These are phyloP conservation scores for Chytriomyces sp. DNA, from an alignment of 192 early-diverging fungal species.

Conservation along the genomic window DNA sequence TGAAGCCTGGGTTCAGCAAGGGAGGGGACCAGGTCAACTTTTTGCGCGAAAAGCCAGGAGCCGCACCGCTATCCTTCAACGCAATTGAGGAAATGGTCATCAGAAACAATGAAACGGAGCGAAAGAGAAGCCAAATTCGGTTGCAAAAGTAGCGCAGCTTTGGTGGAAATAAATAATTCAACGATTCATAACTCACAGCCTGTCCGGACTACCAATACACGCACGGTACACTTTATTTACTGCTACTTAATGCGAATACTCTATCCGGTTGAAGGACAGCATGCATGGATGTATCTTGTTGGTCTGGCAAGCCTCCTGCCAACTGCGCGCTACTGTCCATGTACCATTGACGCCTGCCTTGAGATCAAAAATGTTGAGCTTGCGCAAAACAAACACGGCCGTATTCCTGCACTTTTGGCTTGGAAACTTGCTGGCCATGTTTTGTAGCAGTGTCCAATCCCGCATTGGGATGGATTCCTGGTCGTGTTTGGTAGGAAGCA, in stretches of 20 bases:
- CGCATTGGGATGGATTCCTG: background rate
- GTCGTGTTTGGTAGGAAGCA: background rate
- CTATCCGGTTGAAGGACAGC: background rate
- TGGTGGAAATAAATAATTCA: too few relatives aligned
- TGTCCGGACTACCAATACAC: too few relatives aligned
- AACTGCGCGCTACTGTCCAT: background rate
- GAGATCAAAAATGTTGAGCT: background rate
- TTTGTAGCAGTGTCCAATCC: background rate
- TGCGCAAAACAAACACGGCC: background rate
- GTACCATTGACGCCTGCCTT: background rate
- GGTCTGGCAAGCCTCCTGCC: background rate
- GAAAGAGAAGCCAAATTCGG: slow-evolving; percentile 34
- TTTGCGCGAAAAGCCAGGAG: slow-evolving; percentile 41
- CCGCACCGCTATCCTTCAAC: slow-evolving; percentile 43
- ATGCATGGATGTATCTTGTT: slow-evolving; percentile 21
- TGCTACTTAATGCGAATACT: too few relatives aligned
- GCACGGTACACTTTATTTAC: too few relatives aligned
- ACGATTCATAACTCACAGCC: too few relatives aligned
- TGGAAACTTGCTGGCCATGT: slow-evolving; percentile 5
- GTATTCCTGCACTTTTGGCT: background rate
- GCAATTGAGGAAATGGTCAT: slow-evolving; percentile 51
- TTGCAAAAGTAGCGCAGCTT: background rate
- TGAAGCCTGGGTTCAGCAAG: slow-evolving; percentile 35
- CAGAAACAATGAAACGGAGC: slow-evolving; percentile 44
- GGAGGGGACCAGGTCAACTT: slow-evolving; percentile 47